A percentile compares a stretch with the other conserved stretches of the same genome.
Conservation (phyloP, 352 stramenopile genomes). For the Phytopythium oedochilum region DNA sequence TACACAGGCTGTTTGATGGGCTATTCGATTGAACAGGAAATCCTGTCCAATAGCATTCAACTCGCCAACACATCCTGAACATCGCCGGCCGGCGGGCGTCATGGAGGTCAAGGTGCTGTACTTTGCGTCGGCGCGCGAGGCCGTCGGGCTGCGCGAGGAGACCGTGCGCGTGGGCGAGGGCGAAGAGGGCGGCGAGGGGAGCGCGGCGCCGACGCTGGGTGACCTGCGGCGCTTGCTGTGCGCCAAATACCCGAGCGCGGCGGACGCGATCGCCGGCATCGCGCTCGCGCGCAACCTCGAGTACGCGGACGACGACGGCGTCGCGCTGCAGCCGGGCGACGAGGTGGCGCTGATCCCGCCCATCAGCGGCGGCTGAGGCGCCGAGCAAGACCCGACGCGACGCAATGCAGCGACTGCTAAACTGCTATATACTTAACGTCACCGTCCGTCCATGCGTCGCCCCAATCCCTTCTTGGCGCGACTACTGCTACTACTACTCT, state of each 20-base stretch:
- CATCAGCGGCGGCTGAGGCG: slow-evolving; percentile 56
- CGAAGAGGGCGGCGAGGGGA: neutral
- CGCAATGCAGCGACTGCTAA: slow-evolving; percentile 55
- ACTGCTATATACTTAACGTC: neutral
- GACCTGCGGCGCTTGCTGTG: slow-evolving; percentile 39
- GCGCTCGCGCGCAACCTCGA: slow-evolving; percentile 72
- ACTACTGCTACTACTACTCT: no score
- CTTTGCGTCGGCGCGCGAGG: slow-evolving; percentile 75
- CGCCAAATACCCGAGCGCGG: slow-evolving; percentile 43
- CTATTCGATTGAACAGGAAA: no score
- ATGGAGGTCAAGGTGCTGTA: slow-evolving; percentile 76
- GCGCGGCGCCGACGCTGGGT: slow-evolving; percentile 23
- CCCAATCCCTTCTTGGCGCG: no score
- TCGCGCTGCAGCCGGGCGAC: slow-evolving; percentile 48
- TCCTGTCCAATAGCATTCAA: no score
- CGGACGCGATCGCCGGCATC: slow-evolving; percentile 42
- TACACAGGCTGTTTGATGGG: no score
- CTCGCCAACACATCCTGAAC: no score
- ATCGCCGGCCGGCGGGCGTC: neutral
- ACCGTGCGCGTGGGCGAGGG: slow-evolving; percentile 20
- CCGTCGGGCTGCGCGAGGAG: slow-evolving; percentile 69
- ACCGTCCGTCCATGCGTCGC: no score
- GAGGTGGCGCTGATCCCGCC: slow-evolving; percentile 80
- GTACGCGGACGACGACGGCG: slow-evolving; percentile 55
- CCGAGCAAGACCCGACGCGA: no score